Evolutionary conservation across 1,139 yeast species (phyloP), one percentile per base, ranked within the genome.

Genomic region (Candida mesenterica): DNA sequence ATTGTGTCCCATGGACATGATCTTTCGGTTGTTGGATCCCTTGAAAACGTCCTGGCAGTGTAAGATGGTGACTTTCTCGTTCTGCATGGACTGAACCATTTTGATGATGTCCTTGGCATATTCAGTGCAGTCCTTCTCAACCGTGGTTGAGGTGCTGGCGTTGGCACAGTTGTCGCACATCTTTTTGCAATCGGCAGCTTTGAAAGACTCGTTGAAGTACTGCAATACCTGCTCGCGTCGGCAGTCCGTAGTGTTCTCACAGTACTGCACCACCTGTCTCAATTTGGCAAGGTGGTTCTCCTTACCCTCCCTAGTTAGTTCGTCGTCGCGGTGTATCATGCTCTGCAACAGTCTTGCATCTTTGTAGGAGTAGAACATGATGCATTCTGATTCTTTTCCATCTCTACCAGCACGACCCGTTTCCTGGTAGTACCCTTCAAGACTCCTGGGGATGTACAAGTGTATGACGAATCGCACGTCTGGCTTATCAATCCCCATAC

Each of bases 381-480:
- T 75, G 61, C 97, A 92, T 42, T 82, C 82, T 2, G 96, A 82
- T 31, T 65, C 75, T 4, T 76, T 64, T 0, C 97, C 97, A 65
- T 92, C 98, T 62, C 98, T 77, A 4, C 98, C 98, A 2, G 97
- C 98, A 60, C 98, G 79, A n/a, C 98, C 98, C 1, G 97, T 89
- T 57, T 92, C 98, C 61, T 92, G 98, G 51, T 92, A 92, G 55
- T 92, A 92, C 0, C 97, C 97, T 62, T 92, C 98, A 42, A 92
- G 65, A 33, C 89, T 86, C 52, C 96, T 67, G 0, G 98, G 97
- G 25, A 92, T 66, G n/a, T 90, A 85, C 42, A 83, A 70, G 61
- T 92, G 98, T 33, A 87, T 79, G 3, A 92, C 97, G 66, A 76
- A 90, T 36, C 98, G 64, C 6, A 92, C 98, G 59, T 92, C 95